Percentiles rank a stretch among this genome's conserved stretches.
Evolutionary conservation across 495 filamentous ascomycete species (phyloP).

Genomic region (Podospora pseudocomata): DNA sequence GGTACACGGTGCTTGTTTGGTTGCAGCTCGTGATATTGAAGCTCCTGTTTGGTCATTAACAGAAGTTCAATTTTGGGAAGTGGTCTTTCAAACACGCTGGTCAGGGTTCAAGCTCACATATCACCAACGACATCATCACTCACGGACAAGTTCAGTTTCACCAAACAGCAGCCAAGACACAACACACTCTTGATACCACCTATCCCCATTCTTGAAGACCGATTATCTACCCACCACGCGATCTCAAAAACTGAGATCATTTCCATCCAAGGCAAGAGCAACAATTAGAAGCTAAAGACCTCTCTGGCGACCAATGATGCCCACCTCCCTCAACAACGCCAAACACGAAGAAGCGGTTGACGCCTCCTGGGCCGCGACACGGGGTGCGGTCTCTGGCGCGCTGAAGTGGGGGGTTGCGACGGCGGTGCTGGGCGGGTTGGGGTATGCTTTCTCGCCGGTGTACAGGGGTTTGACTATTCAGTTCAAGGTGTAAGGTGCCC

Average conservation of each 20-base stretch:
- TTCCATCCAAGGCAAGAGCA: neutral
- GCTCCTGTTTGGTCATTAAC: neutral
- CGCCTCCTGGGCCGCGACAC: constrained; percentile 60
- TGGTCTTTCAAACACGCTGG: neutral
- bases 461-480: constrained; percentile 82
- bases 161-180: neutral
- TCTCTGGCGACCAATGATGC: constrained; percentile 23
- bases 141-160: neutral
- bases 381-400: constrained; percentile 58
- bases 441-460: constrained; percentile 61
- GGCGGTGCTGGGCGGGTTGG: constrained; percentile 54
- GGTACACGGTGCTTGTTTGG: neutral
- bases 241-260: no score
- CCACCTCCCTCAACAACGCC: constrained; percentile 32
- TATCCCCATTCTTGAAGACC: neutral
- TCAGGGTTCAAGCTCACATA: neutral
- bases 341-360: constrained; percentile 56
- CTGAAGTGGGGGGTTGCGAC: constrained; percentile 62
- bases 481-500: constrained; percentile 72
- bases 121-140: neutral
- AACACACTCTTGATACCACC: no score
- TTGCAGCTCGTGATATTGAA: neutral
- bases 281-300: neutral
- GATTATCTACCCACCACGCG: neutral
- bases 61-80: neutral